phyloP scores from a whole-genome alignment of 2,329 filamentous ascomycete species.

The Ceratocystis eucalypticola region DNA sequence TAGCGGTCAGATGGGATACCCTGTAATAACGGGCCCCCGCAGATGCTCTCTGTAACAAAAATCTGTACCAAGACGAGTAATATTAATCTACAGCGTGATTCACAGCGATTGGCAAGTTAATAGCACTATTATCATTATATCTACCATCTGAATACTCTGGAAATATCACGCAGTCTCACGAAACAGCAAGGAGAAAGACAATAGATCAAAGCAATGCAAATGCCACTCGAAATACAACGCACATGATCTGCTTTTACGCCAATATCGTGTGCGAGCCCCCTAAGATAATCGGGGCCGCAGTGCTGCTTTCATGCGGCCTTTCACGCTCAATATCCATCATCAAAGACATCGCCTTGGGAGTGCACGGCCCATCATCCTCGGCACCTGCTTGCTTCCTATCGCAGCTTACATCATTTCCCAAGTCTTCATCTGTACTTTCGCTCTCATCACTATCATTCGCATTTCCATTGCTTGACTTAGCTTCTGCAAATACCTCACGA shows the following conservation, averaged over 20 bases:
- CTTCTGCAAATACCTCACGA: background rate
- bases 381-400: background rate
- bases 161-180: background rate
- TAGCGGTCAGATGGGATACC: too few species aligned
- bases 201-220: background rate
- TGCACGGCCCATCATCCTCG: conserved; percentile 22
- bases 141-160: background rate
- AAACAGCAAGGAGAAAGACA: background rate
- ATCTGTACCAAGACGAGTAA: background rate
- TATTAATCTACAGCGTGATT: too few species aligned
- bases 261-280: conserved; percentile 13
- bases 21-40: background rate
- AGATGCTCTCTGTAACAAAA: background rate
- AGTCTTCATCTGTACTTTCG: background rate
- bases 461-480: background rate
- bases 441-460: background rate
- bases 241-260: background rate
- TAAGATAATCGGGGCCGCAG: conserved; percentile 9
- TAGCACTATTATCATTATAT: background rate
- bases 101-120: background rate
- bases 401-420: background rate
- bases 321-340: conserved; percentile 13
- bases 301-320: background rate
- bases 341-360: conserved; percentile 25
- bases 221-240: background rate